Evolutionary conservation across 2,329 filamentous ascomycete species (phyloP), one percentile per base, ranked within the genome.

Genomic region (Penicillium concentricum): DNA sequence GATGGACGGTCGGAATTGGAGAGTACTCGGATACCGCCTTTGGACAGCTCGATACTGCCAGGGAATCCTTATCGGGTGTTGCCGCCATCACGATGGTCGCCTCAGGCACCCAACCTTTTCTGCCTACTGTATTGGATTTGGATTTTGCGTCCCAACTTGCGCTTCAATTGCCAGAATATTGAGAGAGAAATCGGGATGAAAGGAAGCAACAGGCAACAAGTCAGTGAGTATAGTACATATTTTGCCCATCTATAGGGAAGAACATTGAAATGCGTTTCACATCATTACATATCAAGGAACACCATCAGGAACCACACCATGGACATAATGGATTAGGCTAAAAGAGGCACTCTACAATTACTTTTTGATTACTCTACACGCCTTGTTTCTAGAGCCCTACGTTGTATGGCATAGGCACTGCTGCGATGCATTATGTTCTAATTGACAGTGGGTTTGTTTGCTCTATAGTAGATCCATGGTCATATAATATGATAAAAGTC

Each of bases 11-110:
- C 30, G 13, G 15, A 30, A 39, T 50, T 15, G 47, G 30, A 38
- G 39, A 30, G 39, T 38, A 13, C 16, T 55, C 30, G 5, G 41
- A 26, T 39, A 56, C 54, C 54, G 54, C 54, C 48, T 56, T 35
- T 20, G 5, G 37, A n/a, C 18, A n/a, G 15, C 18, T 28, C 28
- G 48, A 46, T 56, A 56, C 35, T 56, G 54, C 54, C 48, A 12
- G 30, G 15, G n/a, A 41, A 51, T 51, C 42, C 3, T 56, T 51
- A 56, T 51, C 47, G 20, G 38, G 18, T n/a, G 15, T 38, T 30
- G 10, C 30, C 30, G 37, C 28, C 26, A 42, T 51, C 38, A 24
- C 10, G 12, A 43, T 6, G 1, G 4, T 20, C 6, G 52, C 52
- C 52, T 54, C 5, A 43, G 44, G 52, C 37, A 26, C 5, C 35